Percentiles rank a stretch among this genome's conserved stretches.
Evolutionary conservation across 2,329 filamentous ascomycete genomes (phyloP).

Genomic region (Scedosporium boydii): DNA sequence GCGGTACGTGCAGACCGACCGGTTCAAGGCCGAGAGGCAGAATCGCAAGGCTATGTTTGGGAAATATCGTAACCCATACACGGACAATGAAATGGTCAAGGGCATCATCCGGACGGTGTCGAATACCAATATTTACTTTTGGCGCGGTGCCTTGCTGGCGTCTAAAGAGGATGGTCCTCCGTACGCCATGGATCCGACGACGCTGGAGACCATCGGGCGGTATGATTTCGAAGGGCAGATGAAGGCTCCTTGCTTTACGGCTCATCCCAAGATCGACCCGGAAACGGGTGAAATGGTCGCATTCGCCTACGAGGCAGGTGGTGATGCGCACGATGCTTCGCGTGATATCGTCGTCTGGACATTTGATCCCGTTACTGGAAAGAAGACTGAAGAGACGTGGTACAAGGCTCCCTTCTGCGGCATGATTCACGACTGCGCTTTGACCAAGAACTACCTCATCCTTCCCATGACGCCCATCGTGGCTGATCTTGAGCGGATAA

Average conservation of each 20-base stretch:
- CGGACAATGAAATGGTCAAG: slow-evolving; percentile 43
- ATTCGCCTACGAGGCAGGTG: slow-evolving; percentile 39
- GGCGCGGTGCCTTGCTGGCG: slow-evolving; percentile 43
- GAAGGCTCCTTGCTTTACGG: slow-evolving; percentile 35
- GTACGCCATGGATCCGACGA: slow-evolving; percentile 38
- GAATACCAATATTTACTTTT: slow-evolving; percentile 53
- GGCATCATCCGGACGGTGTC: slow-evolving; percentile 45
- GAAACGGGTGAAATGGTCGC: slow-evolving; percentile 41
- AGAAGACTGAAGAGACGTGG: slow-evolving; percentile 35
- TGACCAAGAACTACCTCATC: slow-evolving; percentile 37
- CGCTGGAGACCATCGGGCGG: slow-evolving; percentile 37
- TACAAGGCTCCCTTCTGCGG: slow-evolving; percentile 39
- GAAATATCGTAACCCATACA: slow-evolving; percentile 43
- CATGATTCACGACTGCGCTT: slow-evolving; percentile 42
- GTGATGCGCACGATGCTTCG: slow-evolving; percentile 30
- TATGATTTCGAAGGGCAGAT: slow-evolving; percentile 45
- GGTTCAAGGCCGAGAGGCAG: slow-evolving; percentile 24
- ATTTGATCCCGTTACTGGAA: slow-evolving; percentile 24
- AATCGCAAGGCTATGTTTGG: slow-evolving; percentile 22
- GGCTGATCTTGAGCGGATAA: slow-evolving; percentile 31
- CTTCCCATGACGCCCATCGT: slow-evolving; percentile 39
- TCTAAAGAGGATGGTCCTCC: slow-evolving; percentile 45
- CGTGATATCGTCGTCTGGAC: slow-evolving; percentile 37
- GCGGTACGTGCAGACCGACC: slow-evolving; percentile 28
- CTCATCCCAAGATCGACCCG: slow-evolving; percentile 43